Conservation (phyloP, 345 rosid genomes). For the Gossypium australe region DNA sequence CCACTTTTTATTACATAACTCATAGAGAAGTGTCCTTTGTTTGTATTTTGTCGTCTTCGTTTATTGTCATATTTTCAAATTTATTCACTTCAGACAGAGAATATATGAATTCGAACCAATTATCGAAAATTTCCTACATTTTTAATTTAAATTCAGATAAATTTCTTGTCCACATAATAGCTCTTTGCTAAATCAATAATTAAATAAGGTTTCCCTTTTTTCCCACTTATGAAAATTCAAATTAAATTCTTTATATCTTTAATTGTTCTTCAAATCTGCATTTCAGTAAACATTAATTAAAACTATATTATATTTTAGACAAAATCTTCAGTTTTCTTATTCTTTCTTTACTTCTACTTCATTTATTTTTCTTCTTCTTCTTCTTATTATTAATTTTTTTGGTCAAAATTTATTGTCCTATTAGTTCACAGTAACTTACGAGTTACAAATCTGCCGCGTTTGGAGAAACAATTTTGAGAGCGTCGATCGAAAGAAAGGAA, state of each 20-base stretch:
- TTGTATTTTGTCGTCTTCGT: too few relatives aligned
- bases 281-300: neutral
- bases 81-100: neutral
- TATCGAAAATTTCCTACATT: too few relatives aligned
- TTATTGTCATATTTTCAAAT: neutral
- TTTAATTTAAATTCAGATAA: neutral
- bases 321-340: neutral
- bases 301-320: neutral
- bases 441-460: neutral
- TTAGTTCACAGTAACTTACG: neutral
- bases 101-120: too few relatives aligned
- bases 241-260: too few relatives aligned
- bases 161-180: neutral
- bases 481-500: neutral
- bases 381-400: too few relatives aligned
- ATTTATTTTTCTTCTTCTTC: neutral
- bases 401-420: neutral
- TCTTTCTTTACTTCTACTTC: neutral
- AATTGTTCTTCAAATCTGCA: neutral
- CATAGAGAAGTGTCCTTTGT: too few relatives aligned
- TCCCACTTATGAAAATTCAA: neutral
- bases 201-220: neutral
- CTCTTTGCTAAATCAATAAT: neutral
- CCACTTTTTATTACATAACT: too few relatives aligned
- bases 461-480: neutral